A percentile compares a stretch with the other conserved stretches of the same genome.
Evolutionary conservation across 2,329 filamentous ascomycete species (phyloP).

Genomic region (Beauveria pseudobassiana): DNA sequence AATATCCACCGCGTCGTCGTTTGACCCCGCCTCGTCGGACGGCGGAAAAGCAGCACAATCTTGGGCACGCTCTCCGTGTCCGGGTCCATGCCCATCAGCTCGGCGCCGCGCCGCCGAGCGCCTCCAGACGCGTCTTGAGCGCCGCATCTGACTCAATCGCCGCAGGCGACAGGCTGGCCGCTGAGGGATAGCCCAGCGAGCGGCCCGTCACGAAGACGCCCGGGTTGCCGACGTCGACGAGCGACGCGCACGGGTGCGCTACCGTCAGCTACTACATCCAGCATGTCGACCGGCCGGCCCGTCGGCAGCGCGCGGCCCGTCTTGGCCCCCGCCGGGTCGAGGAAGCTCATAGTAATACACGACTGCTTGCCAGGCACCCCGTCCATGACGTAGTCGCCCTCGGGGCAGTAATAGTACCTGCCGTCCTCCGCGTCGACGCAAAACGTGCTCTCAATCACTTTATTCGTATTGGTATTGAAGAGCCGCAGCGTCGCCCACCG

Average conservation of each 20-base stretch:
- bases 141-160: slow-evolving; percentile 39
- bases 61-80: slow-evolving; percentile 49
- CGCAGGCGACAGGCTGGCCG: slow-evolving; percentile 44
- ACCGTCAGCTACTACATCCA: slow-evolving; percentile 27
- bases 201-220: slow-evolving; percentile 47
- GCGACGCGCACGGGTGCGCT: slow-evolving; percentile 35
- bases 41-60: slow-evolving; percentile 44
- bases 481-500: slow-evolving; percentile 46
- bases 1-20: slow-evolving; percentile 26
- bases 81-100: slow-evolving; percentile 52
- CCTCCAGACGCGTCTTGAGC: slow-evolving; percentile 42
- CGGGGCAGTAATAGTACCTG: slow-evolving; percentile 16
- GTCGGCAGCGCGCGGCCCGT: slow-evolving; percentile 48
- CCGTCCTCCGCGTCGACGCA: slow-evolving; percentile 33
- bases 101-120: slow-evolving; percentile 46
- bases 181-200: slow-evolving; percentile 29
- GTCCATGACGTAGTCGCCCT: slow-evolving; percentile 53
- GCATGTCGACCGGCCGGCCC: slow-evolving; percentile 42
- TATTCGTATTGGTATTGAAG: slow-evolving; percentile 64
- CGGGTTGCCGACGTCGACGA: slow-evolving; percentile 58
- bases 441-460: slow-evolving; percentile 54
- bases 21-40: slow-evolving; percentile 13
- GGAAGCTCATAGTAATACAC: slow-evolving; percentile 52
- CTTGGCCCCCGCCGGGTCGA: slow-evolving; percentile 54
- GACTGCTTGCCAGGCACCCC: slow-evolving; percentile 54